Evolutionary conservation across 1,284 basidiomycete species (phyloP).

Genomic region (Tremellales sp.): DNA sequence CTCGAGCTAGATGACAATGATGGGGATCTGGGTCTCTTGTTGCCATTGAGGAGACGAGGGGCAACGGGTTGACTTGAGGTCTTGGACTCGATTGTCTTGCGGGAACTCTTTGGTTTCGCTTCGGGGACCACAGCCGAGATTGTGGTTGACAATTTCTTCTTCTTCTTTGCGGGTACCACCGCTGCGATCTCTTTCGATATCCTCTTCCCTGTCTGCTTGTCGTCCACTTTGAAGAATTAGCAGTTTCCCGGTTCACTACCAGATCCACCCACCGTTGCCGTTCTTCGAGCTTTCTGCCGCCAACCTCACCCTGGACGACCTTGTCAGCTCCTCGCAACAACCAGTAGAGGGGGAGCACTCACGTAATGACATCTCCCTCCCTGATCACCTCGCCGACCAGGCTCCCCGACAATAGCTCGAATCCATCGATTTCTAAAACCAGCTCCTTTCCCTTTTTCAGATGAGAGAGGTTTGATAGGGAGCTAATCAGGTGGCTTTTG

Average conservation of each 20-base stretch:
- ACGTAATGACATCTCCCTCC: constrained; percentile 41
- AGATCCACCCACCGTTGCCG: not conserved
- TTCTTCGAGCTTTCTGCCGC: constrained; percentile 19
- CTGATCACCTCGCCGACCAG: constrained; percentile 29
- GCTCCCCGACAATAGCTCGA: constrained; percentile 42
- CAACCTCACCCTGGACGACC: constrained; percentile 17
- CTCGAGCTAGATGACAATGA: constrained; percentile 13
- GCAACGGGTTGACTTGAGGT: not conserved
- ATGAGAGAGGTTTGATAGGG: constrained; percentile 18
- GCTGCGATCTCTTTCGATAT: not conserved
- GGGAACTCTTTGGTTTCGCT: too few relatives aligned
- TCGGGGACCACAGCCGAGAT: too few relatives aligned
- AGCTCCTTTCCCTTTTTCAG: constrained; percentile 19
- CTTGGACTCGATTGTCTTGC: not conserved
- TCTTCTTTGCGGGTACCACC: too few relatives aligned
- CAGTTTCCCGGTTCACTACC: not conserved
- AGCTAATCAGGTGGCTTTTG: constrained; percentile 24
- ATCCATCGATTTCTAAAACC: constrained; percentile 46
- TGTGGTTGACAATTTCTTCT: too few relatives aligned
- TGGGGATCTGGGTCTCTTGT: constrained; percentile 9
- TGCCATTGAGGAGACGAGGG: not conserved
- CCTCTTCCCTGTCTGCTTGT: not conserved
- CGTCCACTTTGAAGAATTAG: too few relatives aligned
- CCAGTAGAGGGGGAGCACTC: constrained; percentile 12
- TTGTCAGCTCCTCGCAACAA: not conserved